These are phyloP conservation scores for Leishmania guyanensis DNA, from an alignment of 208 protist genomes.

Conservation along the genomic window DNA sequence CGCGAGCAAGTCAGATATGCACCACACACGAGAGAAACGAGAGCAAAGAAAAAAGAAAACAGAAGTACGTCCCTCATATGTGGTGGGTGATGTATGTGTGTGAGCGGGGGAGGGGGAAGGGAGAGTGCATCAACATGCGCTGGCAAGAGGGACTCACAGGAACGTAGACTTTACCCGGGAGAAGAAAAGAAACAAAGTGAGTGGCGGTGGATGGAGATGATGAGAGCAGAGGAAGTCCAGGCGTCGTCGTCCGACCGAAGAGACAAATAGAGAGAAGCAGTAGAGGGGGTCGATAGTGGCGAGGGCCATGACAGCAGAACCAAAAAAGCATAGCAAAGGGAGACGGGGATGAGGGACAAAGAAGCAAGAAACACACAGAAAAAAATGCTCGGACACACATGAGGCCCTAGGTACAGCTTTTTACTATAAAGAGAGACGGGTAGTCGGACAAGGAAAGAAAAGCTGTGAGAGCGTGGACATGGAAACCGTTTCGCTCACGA, in stretches of 20 bases:
- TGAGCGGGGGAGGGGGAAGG: background rate
- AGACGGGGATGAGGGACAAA: conserved; percentile 2
- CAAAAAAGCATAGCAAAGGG: background rate
- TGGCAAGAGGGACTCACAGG: background rate
- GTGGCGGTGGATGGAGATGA: background rate
- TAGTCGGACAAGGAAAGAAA: background rate
- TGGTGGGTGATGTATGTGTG: background rate
- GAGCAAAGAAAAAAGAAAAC: background rate
- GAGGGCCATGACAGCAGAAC: background rate
- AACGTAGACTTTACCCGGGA: background rate
- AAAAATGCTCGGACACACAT: background rate
- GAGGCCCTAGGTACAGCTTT: too few relatives aligned
- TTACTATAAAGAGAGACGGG: background rate
- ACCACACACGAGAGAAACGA: background rate
- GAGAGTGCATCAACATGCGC: background rate
- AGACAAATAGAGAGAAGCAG: background rate
- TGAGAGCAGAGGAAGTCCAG: background rate
- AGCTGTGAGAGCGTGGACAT: background rate
- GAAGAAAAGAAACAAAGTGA: background rate
- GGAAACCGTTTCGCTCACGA: background rate
- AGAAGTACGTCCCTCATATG: too few relatives aligned
- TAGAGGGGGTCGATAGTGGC: background rate
- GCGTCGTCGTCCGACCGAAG: background rate
- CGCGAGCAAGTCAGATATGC: too few relatives aligned
- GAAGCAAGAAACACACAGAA: conserved; percentile 5